Evolutionary conservation across 176 grass and related monocot genomes (phyloP), one percentile per base, ranked within the genome.

Genomic region (Eragrostis curvula): DNA sequence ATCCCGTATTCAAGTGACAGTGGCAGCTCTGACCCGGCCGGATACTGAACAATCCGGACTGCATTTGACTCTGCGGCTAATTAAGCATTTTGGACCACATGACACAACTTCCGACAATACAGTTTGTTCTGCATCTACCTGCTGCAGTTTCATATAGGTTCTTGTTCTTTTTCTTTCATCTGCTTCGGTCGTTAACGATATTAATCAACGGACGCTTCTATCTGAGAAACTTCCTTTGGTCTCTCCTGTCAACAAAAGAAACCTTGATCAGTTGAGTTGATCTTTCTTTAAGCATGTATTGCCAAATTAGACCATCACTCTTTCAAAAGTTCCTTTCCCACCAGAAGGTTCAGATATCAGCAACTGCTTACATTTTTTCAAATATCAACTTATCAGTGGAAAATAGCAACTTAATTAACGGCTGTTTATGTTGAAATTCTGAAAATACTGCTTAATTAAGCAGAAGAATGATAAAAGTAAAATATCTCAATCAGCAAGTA

Each of bases 11-110:
- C 32, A 36, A 12, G 2, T 29, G 13, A 8, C 28, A 70, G 67
- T n/a, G 9, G 43, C 44, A 48, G 44, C 43, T 28, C 47, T 46
- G 68, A 48, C 44, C 69, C 14, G 13, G 10, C n/a, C 16, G 4
- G 20, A 13, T 15, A 75, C 59, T 59, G 36, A 76, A 76, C n/a
- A 76, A 36, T 44, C 55, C 16, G 73, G 55, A 63, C 15, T 63
- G 5, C 16, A 18, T 77, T 63, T 77, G 74, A 77, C 73, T 75
- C 32, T 25, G 73, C 68, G 13, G 23, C 45, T 71, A 27, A 71
- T 66, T 39, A 39, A 39, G 30, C 30, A 66, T 39, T 39, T 18
- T 66, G 63, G 63, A 66, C 63, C 30, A 66, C 63, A 39, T 39
- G 25, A 29, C 30, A 39, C 63, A 36, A 36, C 63, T 44, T 69